Evolutionary conservation across 331 rosid genomes (phyloP), one percentile per base, ranked within the genome.

Genomic region (Quercus lobata): DNA sequence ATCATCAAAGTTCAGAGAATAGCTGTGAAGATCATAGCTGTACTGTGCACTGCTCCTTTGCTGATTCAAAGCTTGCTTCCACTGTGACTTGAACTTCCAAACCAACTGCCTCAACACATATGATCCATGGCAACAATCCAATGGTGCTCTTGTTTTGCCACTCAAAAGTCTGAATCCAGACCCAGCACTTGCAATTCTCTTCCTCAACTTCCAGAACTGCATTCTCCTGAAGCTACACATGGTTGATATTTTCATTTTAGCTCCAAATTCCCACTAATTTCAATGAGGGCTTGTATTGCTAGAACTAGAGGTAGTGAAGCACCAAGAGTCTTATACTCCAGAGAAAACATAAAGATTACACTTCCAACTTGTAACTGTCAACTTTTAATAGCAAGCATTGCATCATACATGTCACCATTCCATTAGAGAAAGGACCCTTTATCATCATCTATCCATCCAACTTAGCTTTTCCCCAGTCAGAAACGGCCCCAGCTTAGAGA

Each of bases 1-100:
- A 71, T 92, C 92, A 83, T 94, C 98, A 4, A 94, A 94, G 86
- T 94, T 94, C 24, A 94, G 95, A 73, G 85, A 83, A 74, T 94
- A 92, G 91, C 97, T 94, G 0, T 73, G 91, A 77, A 91, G 85
- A 87, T 94, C 97, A 81, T 94, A 94, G 83, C 86, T 90, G 54
- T 37, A 94, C 46, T 69, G 82, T 24, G 81, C 78, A 56, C 55
- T 79, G 30, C 77, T 80, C 60, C 79, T 88, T 78, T 71, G 78
- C 82, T 82, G 73, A 46, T 88, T 82, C 35, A 88, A 54, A 79
- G 72, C 83, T 65, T 83, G 87, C 84, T 88, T 94, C 89, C 91
- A 92, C 2, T 79, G 81, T 60, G 81, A 89, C 89, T 84, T 91
- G 76, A 91, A 58, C 88, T 88, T 94, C 79, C 76, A 79, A 79